Conservation (phyloP, 805 yeast genomes). For the Komagataella kurtzmanii region DNA sequence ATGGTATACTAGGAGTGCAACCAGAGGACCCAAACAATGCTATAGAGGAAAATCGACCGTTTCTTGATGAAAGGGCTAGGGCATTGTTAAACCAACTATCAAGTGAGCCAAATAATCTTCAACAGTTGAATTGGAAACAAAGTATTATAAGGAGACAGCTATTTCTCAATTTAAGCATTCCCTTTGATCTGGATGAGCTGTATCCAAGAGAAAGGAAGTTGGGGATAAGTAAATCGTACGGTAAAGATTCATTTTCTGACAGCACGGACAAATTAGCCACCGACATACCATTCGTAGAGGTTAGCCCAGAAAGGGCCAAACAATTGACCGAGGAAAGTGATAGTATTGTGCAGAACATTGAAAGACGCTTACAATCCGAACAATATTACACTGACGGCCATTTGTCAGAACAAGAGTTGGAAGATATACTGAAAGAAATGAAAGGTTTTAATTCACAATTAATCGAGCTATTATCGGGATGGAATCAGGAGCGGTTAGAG, state of each 20-base stretch:
- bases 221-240: neutral
- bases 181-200: conserved; percentile 55
- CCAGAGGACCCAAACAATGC: neutral
- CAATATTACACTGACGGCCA: conserved; percentile 11
- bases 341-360: conserved; percentile 8
- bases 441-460: conserved; percentile 22
- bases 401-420: conserved; percentile 22
- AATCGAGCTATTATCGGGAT: conserved; percentile 19
- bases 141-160: conserved; percentile 54
- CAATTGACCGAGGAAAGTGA: conserved; percentile 12
- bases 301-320: conserved; percentile 16
- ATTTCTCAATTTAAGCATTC: conserved; percentile 54
- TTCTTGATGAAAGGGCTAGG: conserved; percentile 11
- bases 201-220: conserved; percentile 11
- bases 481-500: conserved; percentile 37
- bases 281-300: conserved; percentile 3
- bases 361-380: conserved; percentile 12
- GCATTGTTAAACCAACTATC: conserved; percentile 12
- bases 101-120: conserved; percentile 27
- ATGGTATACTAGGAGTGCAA: neutral
- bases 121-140: conserved; percentile 57
- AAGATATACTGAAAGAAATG: conserved; percentile 23
- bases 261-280: conserved; percentile 2
- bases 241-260: conserved; percentile 2
- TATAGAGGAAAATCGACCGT: neutral